Evolutionary conservation across 768 basidiomycete species (phyloP), one percentile per base, ranked within the genome.

Genomic region (Phallus indusiatus): DNA sequence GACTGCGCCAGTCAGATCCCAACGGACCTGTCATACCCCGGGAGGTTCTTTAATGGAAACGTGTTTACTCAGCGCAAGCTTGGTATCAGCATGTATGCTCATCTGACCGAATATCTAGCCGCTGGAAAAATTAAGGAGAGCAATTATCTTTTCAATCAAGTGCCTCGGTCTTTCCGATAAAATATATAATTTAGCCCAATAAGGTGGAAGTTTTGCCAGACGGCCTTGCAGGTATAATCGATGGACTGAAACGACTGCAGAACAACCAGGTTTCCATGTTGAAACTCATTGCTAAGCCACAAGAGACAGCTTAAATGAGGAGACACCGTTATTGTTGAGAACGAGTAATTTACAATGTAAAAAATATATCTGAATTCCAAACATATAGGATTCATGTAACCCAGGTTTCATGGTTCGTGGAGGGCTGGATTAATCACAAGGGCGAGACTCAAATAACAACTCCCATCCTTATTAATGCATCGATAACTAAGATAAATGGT

Each of bases 241-340:
- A 54, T 11, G 77, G 74, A 1, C 62, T 80, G 28, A 67, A 73
- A 49, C 66, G 65, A 60, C 48, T 80, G 64, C 67, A 65, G 65
- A 60, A 61, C 1, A 70, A 73, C 10, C 59, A 74, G 55, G 69
- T 78, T 28, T 78, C 75, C 16, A 77, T 73, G 3, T 64, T 61
- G 16, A 81, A 81, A 64, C 63, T 80, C 18, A 69, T 80, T 9
- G 73, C 61, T 1, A 73, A 67, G 55, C 78, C 77, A n/a, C 72
- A 72, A 58, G 74, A 78, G 37, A 73, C n/a, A 48, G 47, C n/a
- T 2, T 48, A 21, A 7, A 28, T 28, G 7, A 7, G 28, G 7
- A 28, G 2, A 28, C 7, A 7, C n/a, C n/a, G 7, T 28, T 28
- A 28, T 28, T 28, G 7, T 28, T 28, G 7, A 28, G 28, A n/a